Percentiles rank a stretch among this genome's conserved stretches.
These are phyloP conservation scores for Acacia crassicarpa DNA, from an alignment of 306 rosid genomes.

Conservation along the genomic window DNA sequence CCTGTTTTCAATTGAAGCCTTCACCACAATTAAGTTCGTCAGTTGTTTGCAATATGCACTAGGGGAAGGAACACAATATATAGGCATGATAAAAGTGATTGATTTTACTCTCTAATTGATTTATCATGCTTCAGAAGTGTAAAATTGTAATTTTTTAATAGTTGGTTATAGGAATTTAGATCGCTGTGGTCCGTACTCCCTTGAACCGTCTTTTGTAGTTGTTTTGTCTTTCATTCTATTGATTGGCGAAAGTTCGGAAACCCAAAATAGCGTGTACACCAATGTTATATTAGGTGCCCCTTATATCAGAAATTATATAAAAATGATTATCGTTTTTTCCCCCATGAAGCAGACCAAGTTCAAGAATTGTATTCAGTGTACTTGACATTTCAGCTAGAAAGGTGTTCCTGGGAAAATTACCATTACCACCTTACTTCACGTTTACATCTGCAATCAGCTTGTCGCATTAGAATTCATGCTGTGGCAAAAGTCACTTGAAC, in stretches of 20 bases:
- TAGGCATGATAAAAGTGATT: not conserved
- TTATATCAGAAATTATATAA: not conserved
- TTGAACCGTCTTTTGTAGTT: constrained; percentile 12
- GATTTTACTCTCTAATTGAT: constrained; percentile 8
- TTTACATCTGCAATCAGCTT: not conserved
- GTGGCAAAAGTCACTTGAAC: constrained; percentile 6
- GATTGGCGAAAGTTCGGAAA: not conserved
- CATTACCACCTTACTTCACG: not conserved
- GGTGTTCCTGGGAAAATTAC: not conserved
- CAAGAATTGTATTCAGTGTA: not conserved
- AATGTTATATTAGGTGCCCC: not conserved
- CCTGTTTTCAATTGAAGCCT: not conserved
- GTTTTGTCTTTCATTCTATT: not conserved
- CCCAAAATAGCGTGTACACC: not conserved
- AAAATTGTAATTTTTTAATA: not conserved
- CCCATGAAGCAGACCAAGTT: not conserved
- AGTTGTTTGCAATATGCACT: not conserved
- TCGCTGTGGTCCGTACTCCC: not conserved
- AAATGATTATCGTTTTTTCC: constrained; percentile 2
- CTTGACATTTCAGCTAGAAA: constrained; percentile 14
- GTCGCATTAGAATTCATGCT: not conserved
- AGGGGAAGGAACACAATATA: not conserved
- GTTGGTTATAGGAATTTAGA: constrained; percentile 6
- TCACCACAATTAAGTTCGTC: not conserved
- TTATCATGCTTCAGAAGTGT: constrained; percentile 6